These are phyloP conservation scores for Paramecium biaurelia DNA, from an alignment of 73 alveolate genomes.

Conservation along the genomic window DNA sequence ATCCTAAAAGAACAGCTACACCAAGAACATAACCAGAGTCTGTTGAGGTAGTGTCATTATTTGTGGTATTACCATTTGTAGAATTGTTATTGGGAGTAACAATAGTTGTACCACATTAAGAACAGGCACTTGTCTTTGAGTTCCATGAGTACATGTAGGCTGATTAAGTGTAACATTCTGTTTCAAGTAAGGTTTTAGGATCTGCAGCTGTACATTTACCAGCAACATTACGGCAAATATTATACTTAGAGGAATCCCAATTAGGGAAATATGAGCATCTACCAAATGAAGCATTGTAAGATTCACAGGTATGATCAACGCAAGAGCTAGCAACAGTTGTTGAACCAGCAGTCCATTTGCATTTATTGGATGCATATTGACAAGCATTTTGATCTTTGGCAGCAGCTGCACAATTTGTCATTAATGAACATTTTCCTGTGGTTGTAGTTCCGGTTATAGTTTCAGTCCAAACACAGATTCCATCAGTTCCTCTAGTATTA, in stretches of 20 bases:
- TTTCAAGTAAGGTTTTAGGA: not conserved
- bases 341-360: not conserved
- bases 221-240: not conserved
- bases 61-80: not conserved
- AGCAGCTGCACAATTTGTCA: not conserved
- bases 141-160: not conserved
- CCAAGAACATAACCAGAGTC: not conserved
- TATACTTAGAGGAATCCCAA: not conserved
- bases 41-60: not conserved
- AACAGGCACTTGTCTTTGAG: not conserved
- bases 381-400: not conserved
- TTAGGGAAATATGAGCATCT: not conserved
- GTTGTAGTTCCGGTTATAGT: slow-evolving; percentile 8
- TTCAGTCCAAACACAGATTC: not conserved
- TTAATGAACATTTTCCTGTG: not conserved
- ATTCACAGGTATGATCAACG: not conserved
- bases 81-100: not conserved
- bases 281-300: not conserved
- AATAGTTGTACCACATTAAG: not conserved
- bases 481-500: slow-evolving; percentile 14
- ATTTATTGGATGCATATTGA: not conserved
- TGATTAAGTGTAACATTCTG: not conserved
- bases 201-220: not conserved
- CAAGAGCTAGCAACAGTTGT: not conserved
- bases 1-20: not conserved